Percentiles rank a stretch among this genome's conserved stretches.
Conservation (phyloP, 345 rosid genomes). For the Eucalyptus tenuipes region DNA sequence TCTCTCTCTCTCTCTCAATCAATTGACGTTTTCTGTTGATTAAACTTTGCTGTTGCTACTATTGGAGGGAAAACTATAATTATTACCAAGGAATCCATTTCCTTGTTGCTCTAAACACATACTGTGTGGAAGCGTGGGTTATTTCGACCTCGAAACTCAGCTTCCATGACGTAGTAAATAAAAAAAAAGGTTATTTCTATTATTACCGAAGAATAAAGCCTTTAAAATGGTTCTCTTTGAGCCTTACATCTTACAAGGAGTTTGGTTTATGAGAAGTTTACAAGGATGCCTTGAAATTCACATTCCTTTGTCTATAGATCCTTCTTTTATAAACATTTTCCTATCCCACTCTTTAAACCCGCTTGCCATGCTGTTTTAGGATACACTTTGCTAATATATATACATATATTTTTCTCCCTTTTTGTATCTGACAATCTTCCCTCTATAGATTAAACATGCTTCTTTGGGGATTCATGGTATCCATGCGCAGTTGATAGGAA, state of each 20-base stretch:
- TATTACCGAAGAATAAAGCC: not conserved
- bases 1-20: not conserved
- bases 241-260: not conserved
- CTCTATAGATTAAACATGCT: conserved; percentile 74
- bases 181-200: not conserved
- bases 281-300: not conserved
- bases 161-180: not conserved
- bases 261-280: not conserved
- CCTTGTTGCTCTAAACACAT: not conserved
- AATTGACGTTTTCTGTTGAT: not conserved
- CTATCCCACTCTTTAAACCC: not conserved
- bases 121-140: not conserved
- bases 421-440: conserved; percentile 9
- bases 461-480: conserved; percentile 59
- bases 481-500: conserved; percentile 68
- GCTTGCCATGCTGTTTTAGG: not conserved
- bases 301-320: not conserved
- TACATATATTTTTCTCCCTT: not conserved
- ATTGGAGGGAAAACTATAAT: not conserved
- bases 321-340: not conserved
- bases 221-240: not conserved
- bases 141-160: not conserved
- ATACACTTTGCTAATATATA: not conserved
- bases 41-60: not conserved
- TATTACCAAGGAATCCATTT: not conserved